Percentiles rank a stretch among this genome's conserved stretches.
Conservation (phyloP, 345 rosid species). For the Passiflora organensis region DNA sequence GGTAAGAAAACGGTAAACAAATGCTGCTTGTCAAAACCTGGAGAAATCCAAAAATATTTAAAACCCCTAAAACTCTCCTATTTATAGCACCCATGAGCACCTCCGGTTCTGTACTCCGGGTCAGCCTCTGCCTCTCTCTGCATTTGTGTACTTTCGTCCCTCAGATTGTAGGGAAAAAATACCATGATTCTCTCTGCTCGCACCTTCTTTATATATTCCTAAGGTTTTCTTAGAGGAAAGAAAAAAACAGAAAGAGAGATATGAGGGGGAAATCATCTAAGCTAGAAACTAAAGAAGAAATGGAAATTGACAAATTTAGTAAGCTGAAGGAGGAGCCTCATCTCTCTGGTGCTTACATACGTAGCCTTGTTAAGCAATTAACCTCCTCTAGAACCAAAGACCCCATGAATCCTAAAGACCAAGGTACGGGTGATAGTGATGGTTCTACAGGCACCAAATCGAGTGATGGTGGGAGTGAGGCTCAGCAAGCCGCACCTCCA, state of each 20-base stretch:
- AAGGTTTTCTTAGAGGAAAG: slow-evolving; percentile 10
- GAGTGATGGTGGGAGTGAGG: slow-evolving; percentile 25
- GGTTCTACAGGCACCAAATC: slow-evolving; percentile 28
- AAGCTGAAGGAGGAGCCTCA: slow-evolving; percentile 42
- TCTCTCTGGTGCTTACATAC: slow-evolving; percentile 68
- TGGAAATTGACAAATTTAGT: slow-evolving; percentile 31
- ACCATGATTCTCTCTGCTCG: slow-evolving; percentile 25
- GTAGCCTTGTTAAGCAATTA: slow-evolving; percentile 65
- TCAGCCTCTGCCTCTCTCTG: slow-evolving; percentile 46
- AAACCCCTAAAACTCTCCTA: slow-evolving; percentile 40
- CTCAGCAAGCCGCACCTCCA: slow-evolving; percentile 33
- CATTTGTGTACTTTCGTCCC: slow-evolving; percentile 40
- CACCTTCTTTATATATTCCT: slow-evolving; percentile 19
- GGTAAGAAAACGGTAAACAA: slow-evolving; percentile 30
- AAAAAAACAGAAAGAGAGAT: slow-evolving; percentile 5
- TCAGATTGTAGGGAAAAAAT: slow-evolving; percentile 26
- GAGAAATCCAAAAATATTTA: slow-evolving; percentile 51
- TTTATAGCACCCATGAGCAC: slow-evolving; percentile 54
- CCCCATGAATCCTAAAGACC: slow-evolving; percentile 36
- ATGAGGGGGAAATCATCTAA: slow-evolving; percentile 49
- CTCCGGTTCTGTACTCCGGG: slow-evolving; percentile 30
- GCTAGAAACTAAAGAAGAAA: slow-evolving; percentile 29
- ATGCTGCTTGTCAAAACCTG: slow-evolving; percentile 39
- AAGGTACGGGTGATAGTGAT: slow-evolving; percentile 22
- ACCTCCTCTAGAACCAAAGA: slow-evolving; percentile 56